Percentiles rank a stretch among this genome's conserved stretches.
phyloP scores from a whole-genome alignment of 345 rosid genomes.

The Eucalyptus victrix region DNA sequence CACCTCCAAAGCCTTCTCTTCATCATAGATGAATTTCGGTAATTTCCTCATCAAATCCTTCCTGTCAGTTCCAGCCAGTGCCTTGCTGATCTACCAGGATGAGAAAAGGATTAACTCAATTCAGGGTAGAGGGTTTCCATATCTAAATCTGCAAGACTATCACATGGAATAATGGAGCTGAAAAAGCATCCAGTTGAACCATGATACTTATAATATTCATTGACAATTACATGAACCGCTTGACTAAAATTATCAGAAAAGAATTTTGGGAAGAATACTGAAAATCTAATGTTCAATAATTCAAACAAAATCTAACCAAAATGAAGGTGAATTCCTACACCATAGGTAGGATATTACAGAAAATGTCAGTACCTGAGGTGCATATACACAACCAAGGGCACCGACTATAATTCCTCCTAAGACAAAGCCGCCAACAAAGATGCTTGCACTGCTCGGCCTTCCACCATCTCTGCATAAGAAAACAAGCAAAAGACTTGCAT shows the following conservation, averaged over 20 bases:
- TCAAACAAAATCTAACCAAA: not conserved
- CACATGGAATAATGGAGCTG: not conserved
- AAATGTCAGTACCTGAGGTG: slow-evolving; percentile 58
- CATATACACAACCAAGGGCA: slow-evolving; percentile 90
- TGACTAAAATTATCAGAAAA: not conserved
- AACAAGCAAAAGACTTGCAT: not conserved
- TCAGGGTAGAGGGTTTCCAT: not conserved
- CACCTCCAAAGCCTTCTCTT: slow-evolving; percentile 92
- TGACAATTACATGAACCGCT: too few species aligned
- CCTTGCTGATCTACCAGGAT: slow-evolving; percentile 63
- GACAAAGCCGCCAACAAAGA: slow-evolving; percentile 85
- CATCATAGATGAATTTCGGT: slow-evolving; percentile 93
- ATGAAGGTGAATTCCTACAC: not conserved
- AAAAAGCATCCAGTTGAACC: not conserved
- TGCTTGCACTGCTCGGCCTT: slow-evolving; percentile 40
- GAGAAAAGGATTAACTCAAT: not conserved
- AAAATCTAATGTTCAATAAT: not conserved
- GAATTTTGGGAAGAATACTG: not conserved
- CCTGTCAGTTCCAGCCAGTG: slow-evolving; percentile 62
- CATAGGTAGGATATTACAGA: not conserved
- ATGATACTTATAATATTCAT: not conserved
- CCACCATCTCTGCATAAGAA: slow-evolving; percentile 47
- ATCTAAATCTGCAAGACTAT: not conserved
- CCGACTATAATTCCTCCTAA: slow-evolving; percentile 85
- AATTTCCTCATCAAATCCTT: slow-evolving; percentile 90